These are phyloP conservation scores for Phytopythium kandeliae DNA, from an alignment of 352 stramenopile genomes.

Conservation along the genomic window DNA sequence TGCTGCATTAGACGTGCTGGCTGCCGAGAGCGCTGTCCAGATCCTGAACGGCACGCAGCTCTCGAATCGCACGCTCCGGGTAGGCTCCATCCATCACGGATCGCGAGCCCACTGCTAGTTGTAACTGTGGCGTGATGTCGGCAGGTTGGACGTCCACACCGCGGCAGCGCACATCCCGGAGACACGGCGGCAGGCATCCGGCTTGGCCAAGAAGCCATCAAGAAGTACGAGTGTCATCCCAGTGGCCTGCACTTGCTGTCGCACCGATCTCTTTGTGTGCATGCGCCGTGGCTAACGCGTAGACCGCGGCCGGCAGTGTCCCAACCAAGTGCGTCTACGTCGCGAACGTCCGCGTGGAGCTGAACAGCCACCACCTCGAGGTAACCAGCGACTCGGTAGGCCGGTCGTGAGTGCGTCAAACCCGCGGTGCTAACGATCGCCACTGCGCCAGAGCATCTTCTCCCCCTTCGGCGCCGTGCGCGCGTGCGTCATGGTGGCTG, in stretches of 20 bases:
- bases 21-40: constrained; percentile 71
- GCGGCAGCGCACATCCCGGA: constrained; percentile 57
- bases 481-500: constrained; percentile 56
- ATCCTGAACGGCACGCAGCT: constrained; percentile 62
- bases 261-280: too few species aligned
- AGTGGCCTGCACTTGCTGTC: too few species aligned
- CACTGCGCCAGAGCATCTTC: constrained; percentile 56
- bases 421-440: not conserved
- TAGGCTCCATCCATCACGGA: constrained; percentile 9
- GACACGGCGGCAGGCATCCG: constrained; percentile 36
- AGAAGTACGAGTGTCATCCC: constrained; percentile 36
- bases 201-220: constrained; percentile 74
- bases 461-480: constrained; percentile 65
- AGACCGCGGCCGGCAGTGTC: constrained; percentile 22
- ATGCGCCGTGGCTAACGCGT: not conserved
- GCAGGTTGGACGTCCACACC: constrained; percentile 69
- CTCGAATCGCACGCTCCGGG: constrained; percentile 56
- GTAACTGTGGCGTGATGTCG: not conserved
- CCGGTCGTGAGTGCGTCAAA: not conserved
- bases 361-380: constrained; percentile 75
- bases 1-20: constrained; percentile 79
- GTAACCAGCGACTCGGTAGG: constrained; percentile 9
- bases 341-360: constrained; percentile 58
- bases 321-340: constrained; percentile 75
- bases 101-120: not conserved